Evolutionary conservation across 1,284 basidiomycete species (phyloP), one percentile per base, ranked within the genome.

Genomic region (Violaceomyces palustris): DNA sequence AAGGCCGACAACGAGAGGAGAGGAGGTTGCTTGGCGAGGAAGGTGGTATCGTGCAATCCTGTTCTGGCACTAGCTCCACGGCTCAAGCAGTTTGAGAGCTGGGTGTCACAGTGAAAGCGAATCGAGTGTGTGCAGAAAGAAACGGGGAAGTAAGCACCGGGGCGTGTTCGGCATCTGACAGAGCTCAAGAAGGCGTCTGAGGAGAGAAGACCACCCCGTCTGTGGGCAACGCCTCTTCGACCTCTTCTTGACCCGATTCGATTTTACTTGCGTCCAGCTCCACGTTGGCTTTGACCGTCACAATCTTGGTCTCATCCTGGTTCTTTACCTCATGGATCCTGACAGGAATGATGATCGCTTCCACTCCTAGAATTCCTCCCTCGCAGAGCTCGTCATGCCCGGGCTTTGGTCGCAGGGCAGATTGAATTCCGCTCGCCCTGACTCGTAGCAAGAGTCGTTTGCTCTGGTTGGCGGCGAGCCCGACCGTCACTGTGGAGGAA

Each of bases 261-360:
- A 39, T 42, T 28, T 31, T 37, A 11, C 33, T 36, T 15, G 52
- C 27, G 4, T 51, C 54, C 15, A 51, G 55, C 42, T 61, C 61
- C 3, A 64, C 49, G 10, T 44, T 49, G 0, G 61, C 58, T 33
- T 50, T 33, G 8, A 69, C 30, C 4, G 50, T 29, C 1, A 72
- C 59, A 15, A 47, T 55, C 34, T 64, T 64, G 26, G 61, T 67
- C 51, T 72, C 69, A 44, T 73, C 70, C 43, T 61, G 61, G 41
- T 73, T 73, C 57, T 73, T 73, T 33, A 60, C 56, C 44, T 73
- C 70, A 46, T 73, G 65, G 33, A 73, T 50, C 15, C 47, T 48
- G 23, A 73, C 52, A 8, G 53, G 50, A 7, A 69, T 49, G 8
- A 42, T 40, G 4, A 70, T 51, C 25, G 64, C 50, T n/a, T 59